Conservation (phyloP, 176 grass and related monocot genomes). For the Avena insularis region DNA sequence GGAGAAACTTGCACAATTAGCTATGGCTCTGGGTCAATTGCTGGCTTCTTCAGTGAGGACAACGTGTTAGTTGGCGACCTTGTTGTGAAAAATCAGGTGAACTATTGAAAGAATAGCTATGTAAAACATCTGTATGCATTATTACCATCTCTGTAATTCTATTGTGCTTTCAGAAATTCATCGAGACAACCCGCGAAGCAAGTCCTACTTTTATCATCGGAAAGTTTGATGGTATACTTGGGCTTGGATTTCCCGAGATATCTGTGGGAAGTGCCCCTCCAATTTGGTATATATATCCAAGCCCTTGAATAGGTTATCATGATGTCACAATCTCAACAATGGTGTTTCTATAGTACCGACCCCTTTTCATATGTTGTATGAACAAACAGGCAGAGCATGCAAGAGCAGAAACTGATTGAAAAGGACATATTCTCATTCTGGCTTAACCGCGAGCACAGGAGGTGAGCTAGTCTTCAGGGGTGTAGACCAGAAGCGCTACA, state of each 20-base stretch:
- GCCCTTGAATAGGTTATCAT: slow-evolving; percentile 8
- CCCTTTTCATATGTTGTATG: slow-evolving; percentile 29
- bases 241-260: slow-evolving; percentile 93
- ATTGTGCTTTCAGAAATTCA: slow-evolving; percentile 71
- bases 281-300: slow-evolving; percentile 67
- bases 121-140: slow-evolving; percentile 4
- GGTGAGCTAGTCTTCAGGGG: slow-evolving; percentile 93
- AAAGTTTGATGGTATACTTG: slow-evolving; percentile 97
- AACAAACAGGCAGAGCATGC: slow-evolving; percentile 84
- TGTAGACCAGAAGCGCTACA: slow-evolving; percentile 76
- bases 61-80: slow-evolving; percentile 70
- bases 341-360: neutral
- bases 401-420: slow-evolving; percentile 67
- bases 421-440: slow-evolving; percentile 93
- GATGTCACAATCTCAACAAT: neutral
- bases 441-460: slow-evolving; percentile 78
- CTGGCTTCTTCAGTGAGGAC: slow-evolving; percentile 98
- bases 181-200: slow-evolving; percentile 85
- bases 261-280: slow-evolving; percentile 76
- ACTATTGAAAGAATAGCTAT: neutral
- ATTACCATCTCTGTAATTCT: neutral
- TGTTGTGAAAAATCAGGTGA: slow-evolving; percentile 76
- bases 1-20: slow-evolving; percentile 87
- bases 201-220: slow-evolving; percentile 73
- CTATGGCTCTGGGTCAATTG: slow-evolving; percentile 89